These are phyloP conservation scores for Cordyceps javanica DNA, from an alignment of 2,329 filamentous ascomycete species.

Conservation along the genomic window DNA sequence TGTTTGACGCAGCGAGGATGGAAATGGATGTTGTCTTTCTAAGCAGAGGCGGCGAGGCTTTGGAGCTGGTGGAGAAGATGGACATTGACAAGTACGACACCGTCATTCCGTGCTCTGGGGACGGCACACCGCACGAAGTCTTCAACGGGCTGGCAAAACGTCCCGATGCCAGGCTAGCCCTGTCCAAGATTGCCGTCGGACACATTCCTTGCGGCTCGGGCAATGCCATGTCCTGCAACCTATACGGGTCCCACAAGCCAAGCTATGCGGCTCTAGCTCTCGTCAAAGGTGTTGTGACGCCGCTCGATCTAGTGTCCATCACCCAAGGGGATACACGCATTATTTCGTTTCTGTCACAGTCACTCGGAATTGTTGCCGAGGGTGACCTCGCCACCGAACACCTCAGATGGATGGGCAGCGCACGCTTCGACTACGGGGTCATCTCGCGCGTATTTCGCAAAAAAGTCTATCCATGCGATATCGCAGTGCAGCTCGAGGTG, in stretches of 20 bases:
- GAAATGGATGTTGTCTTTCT: constrained; percentile 68
- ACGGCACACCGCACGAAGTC: constrained; percentile 86
- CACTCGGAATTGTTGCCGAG: constrained; percentile 85
- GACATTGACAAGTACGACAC: constrained; percentile 80
- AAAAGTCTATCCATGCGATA: constrained; percentile 79
- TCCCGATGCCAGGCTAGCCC: constrained; percentile 64
- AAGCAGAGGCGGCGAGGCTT: constrained; percentile 66
- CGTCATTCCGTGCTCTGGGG: constrained; percentile 83
- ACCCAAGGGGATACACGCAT: constrained; percentile 71
- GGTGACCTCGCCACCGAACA: constrained; percentile 84
- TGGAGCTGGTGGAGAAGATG: constrained; percentile 66
- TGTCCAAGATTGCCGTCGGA: constrained; percentile 72
- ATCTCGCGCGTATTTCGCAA: constrained; percentile 69
- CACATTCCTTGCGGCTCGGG: constrained; percentile 91
- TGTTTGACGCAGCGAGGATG: constrained; percentile 78
- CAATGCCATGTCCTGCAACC: constrained; percentile 87
- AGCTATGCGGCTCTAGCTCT: constrained; percentile 74
- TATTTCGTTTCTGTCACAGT: constrained; percentile 86
- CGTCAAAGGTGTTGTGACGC: constrained; percentile 79
- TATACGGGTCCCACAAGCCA: constrained; percentile 72
- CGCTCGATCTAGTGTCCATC: constrained; percentile 79
- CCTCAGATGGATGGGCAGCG: constrained; percentile 84
- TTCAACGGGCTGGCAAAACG: constrained; percentile 87
- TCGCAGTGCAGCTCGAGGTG: constrained; percentile 78
- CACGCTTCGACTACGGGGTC: constrained; percentile 80